Conservation (phyloP, 2,329 filamentous ascomycete species). For the Cyanodermella asteris region DNA sequence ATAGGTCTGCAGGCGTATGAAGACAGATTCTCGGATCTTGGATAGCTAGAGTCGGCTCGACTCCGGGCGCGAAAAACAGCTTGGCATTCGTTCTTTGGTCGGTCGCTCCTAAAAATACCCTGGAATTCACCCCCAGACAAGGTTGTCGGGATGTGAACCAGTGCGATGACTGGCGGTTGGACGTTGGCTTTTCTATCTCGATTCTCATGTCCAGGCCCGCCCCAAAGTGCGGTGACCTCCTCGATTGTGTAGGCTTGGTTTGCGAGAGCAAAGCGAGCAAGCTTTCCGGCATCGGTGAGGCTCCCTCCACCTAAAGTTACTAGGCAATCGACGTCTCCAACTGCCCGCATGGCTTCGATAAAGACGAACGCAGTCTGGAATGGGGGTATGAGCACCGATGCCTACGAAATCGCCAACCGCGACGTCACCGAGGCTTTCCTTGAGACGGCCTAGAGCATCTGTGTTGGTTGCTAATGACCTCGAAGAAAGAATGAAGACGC, state of each 20-base stretch:
- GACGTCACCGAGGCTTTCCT: slow-evolving; percentile 16
- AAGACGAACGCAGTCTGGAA: slow-evolving; percentile 30
- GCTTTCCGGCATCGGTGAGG: slow-evolving; percentile 34
- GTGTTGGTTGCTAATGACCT: slow-evolving; percentile 27
- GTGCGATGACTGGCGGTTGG: slow-evolving; percentile 12
- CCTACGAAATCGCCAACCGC: slow-evolving; percentile 26
- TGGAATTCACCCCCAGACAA: slow-evolving; percentile 22
- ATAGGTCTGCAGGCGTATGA: slow-evolving; percentile 30
- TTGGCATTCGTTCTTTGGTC: slow-evolving; percentile 16
- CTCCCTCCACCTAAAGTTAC: slow-evolving; percentile 33
- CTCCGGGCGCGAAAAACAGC: slow-evolving; percentile 17
- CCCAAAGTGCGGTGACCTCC: slow-evolving; percentile 18
- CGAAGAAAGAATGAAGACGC: slow-evolving; percentile 31
- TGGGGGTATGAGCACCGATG: slow-evolving; percentile 32
- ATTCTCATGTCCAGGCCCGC: too few relatives aligned
- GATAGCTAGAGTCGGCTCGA: slow-evolving; percentile 30
- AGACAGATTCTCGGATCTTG: slow-evolving; percentile 30
- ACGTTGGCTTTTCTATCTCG: slow-evolving; percentile 8
- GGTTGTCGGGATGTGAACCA: slow-evolving; percentile 20
- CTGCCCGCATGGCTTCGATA: slow-evolving; percentile 20
- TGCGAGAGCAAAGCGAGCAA: slow-evolving; percentile 27
- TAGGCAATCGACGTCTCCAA: slow-evolving; percentile 23
- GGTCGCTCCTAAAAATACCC: slow-evolving; percentile 18
- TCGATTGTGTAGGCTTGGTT: slow-evolving; percentile 21
- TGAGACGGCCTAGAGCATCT: slow-evolving; percentile 20